These are phyloP conservation scores for Penicillium soppii DNA, from an alignment of 495 filamentous ascomycete species.

Conservation along the genomic window DNA sequence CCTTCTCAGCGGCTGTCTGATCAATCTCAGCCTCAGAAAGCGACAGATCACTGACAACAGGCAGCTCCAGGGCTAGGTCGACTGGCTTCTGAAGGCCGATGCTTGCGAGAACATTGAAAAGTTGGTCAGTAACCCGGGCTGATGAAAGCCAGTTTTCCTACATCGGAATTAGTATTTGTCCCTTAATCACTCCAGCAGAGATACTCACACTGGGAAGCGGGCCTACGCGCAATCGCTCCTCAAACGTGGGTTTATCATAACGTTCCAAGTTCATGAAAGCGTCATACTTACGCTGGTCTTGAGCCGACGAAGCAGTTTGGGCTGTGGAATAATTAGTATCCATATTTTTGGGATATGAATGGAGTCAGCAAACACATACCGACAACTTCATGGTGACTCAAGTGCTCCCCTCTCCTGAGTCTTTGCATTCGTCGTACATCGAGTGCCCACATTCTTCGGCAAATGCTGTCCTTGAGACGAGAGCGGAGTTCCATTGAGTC, in stretches of 20 bases:
- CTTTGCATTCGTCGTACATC: constrained; percentile 41
- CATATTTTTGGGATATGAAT: not conserved
- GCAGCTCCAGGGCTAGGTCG: constrained; percentile 24
- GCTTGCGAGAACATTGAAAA: constrained; percentile 34
- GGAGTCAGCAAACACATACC: constrained; percentile 23
- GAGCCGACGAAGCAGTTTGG: constrained; percentile 22
- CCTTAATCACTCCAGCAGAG: not conserved
- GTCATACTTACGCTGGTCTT: constrained; percentile 36
- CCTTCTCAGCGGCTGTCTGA: constrained; percentile 36
- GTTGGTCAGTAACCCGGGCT: constrained; percentile 33
- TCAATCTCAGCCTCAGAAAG: constrained; percentile 25
- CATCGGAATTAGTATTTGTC: not conserved
- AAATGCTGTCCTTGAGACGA: constrained; percentile 39
- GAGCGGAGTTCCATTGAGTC: constrained; percentile 41
- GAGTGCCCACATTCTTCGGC: constrained; percentile 41
- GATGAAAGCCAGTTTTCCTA: constrained; percentile 44
- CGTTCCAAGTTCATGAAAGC: constrained; percentile 50
- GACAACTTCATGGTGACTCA: constrained; percentile 35
- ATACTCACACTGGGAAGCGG: constrained; percentile 40
- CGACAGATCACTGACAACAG: constrained; percentile 26
- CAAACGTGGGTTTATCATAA: constrained; percentile 35
- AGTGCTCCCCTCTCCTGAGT: constrained; percentile 38
- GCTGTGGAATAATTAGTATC: constrained; percentile 22
- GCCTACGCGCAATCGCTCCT: constrained; percentile 41
- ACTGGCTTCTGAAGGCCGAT: constrained; percentile 36